Conservation (phyloP, 2,329 filamentous ascomycete genomes). For the Arthrocladium fulminans region DNA sequence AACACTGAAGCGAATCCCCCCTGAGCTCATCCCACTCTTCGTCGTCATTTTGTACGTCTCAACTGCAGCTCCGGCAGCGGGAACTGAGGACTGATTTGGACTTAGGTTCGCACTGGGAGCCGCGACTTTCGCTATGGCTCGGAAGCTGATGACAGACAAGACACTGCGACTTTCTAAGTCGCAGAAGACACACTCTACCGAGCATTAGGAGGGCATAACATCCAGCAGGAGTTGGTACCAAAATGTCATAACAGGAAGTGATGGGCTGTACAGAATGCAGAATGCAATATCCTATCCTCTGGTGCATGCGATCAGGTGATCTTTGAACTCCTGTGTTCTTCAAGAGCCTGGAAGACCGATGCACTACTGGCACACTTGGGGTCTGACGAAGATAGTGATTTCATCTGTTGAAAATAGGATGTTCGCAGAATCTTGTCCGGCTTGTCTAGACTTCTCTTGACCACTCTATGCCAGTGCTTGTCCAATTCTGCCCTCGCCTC, state of each 20-base stretch:
- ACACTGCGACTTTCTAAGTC: constrained; percentile 62
- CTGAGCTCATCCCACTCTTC: constrained; percentile 88
- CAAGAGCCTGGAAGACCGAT: too few species aligned
- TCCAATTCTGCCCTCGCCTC: too few species aligned
- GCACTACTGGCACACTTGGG: too few species aligned
- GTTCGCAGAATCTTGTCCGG: too few species aligned
- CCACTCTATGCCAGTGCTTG: too few species aligned
- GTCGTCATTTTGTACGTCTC: constrained; percentile 73
- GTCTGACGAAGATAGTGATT: too few species aligned
- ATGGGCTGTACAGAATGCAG: background rate
- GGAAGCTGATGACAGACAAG: constrained; percentile 83
- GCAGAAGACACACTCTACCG: background rate
- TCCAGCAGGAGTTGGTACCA: background rate
- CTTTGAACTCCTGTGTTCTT: too few species aligned
- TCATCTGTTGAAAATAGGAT: too few species aligned
- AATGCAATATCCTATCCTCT: background rate
- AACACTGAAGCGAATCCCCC: constrained; percentile 78
- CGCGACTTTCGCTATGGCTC: constrained; percentile 69
- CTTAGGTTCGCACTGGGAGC: constrained; percentile 59
- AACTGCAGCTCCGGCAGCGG: background rate
- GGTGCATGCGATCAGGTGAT: too few species aligned
- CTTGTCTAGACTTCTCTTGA: too few species aligned
- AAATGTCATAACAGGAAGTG: background rate
- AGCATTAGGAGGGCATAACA: background rate
- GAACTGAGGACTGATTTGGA: background rate